Conservation (phyloP, 495 filamentous ascomycete species). For the Talaromyces adpressus region DNA sequence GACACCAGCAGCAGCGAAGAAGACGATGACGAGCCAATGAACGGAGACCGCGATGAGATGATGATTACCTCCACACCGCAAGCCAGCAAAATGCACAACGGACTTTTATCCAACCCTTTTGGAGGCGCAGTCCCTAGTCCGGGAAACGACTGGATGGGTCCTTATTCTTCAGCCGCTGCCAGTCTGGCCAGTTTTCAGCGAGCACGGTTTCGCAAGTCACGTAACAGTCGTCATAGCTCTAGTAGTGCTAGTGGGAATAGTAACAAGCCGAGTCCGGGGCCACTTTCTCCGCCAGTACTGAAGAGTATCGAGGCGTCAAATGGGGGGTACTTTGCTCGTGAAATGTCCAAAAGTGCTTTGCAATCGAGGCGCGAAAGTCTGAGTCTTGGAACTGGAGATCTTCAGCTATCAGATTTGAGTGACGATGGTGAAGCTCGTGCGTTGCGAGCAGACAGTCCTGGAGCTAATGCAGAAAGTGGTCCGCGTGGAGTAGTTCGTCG, state of each 20-base stretch:
- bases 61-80: constrained; percentile 56
- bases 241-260: constrained; percentile 65
- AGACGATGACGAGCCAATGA: constrained; percentile 73
- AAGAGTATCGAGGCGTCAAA: constrained; percentile 51
- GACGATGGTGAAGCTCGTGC: constrained; percentile 60
- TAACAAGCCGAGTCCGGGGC: constrained; percentile 59
- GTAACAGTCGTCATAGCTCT: constrained; percentile 56
- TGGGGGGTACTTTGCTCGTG: constrained; percentile 35
- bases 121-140: constrained; percentile 37
- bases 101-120: constrained; percentile 36
- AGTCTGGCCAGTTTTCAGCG: constrained; percentile 73
- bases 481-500: constrained; percentile 46
- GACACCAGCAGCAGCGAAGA: constrained; percentile 71
- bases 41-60: constrained; percentile 70
- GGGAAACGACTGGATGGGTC: constrained; percentile 51
- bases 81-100: constrained; percentile 29
- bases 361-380: constrained; percentile 72
- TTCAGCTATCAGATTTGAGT: constrained; percentile 79
- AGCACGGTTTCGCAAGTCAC: constrained; percentile 46
- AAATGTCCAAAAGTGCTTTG: constrained; percentile 34
- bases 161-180: constrained; percentile 58
- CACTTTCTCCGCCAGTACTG: constrained; percentile 56
- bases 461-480: constrained; percentile 34
- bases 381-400: constrained; percentile 76
- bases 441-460: constrained; percentile 37